Evolutionary conservation across 2,329 filamentous ascomycete genomes (phyloP), one percentile per base, ranked within the genome.

Genomic region (Botryotinia globosa): DNA sequence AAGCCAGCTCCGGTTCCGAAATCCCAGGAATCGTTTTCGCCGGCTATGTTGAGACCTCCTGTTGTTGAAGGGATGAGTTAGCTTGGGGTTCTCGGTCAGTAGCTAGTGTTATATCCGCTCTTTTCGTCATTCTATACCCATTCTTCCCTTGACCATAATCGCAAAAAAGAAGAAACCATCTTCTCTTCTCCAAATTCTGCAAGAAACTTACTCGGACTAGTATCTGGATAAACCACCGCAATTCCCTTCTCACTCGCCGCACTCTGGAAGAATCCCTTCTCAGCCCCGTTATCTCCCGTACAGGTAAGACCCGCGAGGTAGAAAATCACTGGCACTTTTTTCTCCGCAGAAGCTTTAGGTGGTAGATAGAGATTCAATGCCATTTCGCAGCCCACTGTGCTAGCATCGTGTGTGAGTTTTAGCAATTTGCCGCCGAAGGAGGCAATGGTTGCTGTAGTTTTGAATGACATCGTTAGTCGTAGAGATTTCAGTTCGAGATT

Each of bases 291-390:
- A 80, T 98, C 94, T 51, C 93, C 94, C 1, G 94, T 95, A 86
- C 96, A 99, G 74, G 96, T 98, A 74, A 99, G 86, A 69, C 96
- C 96, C 22, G 95, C 95, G 73, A 99, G 90, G 84, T 95, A 99
- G 84, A 98, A 90, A 73, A 99, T 88, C 44, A 98, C 89, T 37
- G 96, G 96, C 2, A 94, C 90, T 25, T 69, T 71, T 82, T 78
- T 67, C 25, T 56, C 65, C n/a, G 48, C 75, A 87, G 73, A 58
- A 4, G 92, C 89, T 79, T 90, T 86, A 3, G 93, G 90, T 37
- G 96, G 96, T 5, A 99, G 88, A 85, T 93, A 99, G 79, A 99
- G 87, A 85, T 97, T 97, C 80, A 98, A 89, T 81, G 89, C 89
- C 95, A 98, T 99, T 79, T 94, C 90, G 77, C 94, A 97, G 78